These are phyloP conservation scores for Trichosphaerium sp. DNA, from an alignment of 78 protist genomes.

Conservation along the genomic window DNA sequence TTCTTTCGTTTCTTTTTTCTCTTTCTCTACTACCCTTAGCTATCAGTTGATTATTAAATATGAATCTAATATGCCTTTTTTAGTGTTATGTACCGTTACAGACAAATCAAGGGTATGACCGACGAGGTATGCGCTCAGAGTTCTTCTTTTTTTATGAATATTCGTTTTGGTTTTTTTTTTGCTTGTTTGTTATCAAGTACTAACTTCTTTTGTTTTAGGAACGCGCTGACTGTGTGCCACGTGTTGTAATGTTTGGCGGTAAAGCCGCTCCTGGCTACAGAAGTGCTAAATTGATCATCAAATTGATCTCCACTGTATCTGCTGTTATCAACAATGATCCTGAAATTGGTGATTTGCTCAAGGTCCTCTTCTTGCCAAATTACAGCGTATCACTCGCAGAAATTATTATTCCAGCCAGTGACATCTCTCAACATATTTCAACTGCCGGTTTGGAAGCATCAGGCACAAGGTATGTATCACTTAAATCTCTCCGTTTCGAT, in stretches of 20 bases:
- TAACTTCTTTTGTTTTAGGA: background rate
- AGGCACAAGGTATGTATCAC: slow-evolving; percentile 49
- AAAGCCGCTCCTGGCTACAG: slow-evolving; percentile 91
- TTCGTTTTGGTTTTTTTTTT: background rate
- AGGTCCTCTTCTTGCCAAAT: slow-evolving; percentile 70
- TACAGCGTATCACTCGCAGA: slow-evolving; percentile 71
- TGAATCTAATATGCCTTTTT: too few species aligned
- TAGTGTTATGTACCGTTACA: background rate
- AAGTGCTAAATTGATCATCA: slow-evolving; percentile 83
- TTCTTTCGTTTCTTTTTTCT: too few species aligned
- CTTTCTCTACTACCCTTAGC: too few species aligned
- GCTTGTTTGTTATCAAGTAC: background rate
- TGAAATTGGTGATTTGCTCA: slow-evolving; percentile 8
- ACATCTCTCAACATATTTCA: slow-evolving; percentile 74
- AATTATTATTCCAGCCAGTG: slow-evolving; percentile 67
- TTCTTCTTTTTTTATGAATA: too few species aligned
- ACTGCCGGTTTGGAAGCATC: slow-evolving; percentile 78
- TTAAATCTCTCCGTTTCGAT: background rate
- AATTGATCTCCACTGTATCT: slow-evolving; percentile 73
- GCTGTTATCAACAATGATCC: slow-evolving; percentile 69
- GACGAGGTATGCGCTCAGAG: background rate
- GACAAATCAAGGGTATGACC: background rate
- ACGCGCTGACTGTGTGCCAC: background rate
- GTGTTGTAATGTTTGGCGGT: too few species aligned
- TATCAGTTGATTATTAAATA: too few species aligned